These are phyloP conservation scores for Hanseniaspora singularis DNA, from an alignment of 805 yeast species.

Conservation along the genomic window DNA sequence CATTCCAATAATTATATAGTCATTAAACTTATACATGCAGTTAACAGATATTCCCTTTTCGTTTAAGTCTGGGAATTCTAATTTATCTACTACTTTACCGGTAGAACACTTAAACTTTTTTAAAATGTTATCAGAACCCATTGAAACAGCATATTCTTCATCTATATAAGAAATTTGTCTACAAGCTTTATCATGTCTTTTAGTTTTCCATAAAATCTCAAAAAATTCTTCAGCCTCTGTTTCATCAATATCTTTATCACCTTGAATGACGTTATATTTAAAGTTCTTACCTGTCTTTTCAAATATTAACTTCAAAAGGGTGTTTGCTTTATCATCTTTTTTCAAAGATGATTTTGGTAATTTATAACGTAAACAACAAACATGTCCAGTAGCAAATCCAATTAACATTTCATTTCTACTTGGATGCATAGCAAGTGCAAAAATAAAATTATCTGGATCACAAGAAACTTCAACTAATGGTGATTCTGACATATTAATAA, in stretches of 20 bases:
- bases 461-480: slow-evolving; percentile 32
- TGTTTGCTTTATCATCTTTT: neutral
- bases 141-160: slow-evolving; percentile 44
- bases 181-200: slow-evolving; percentile 81
- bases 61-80: slow-evolving; percentile 18
- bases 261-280: slow-evolving; percentile 17
- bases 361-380: slow-evolving; percentile 48
- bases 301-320: slow-evolving; percentile 1
- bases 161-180: slow-evolving; percentile 37
- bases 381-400: slow-evolving; percentile 77
- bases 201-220: slow-evolving; percentile 59
- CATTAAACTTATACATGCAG: slow-evolving; percentile 10
- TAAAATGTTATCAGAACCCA: slow-evolving; percentile 69
- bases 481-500: slow-evolving; percentile 18
- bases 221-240: slow-evolving; percentile 21
- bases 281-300: slow-evolving; percentile 35
- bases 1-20: slow-evolving; percentile 9
- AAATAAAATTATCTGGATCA: slow-evolving; percentile 46
- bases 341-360: slow-evolving; percentile 35
- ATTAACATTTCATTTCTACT: slow-evolving; percentile 46
- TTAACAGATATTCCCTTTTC: neutral
- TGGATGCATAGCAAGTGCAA: slow-evolving; percentile 71
- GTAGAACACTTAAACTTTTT: slow-evolving; percentile 60
- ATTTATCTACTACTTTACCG: slow-evolving; percentile 63
- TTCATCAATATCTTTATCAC: slow-evolving; percentile 17